Evolutionary conservation across 228 moss, liverwort and hornwort species (phyloP), one percentile per base, ranked within the genome.

Genomic region (Sphagnum magellanicum): DNA sequence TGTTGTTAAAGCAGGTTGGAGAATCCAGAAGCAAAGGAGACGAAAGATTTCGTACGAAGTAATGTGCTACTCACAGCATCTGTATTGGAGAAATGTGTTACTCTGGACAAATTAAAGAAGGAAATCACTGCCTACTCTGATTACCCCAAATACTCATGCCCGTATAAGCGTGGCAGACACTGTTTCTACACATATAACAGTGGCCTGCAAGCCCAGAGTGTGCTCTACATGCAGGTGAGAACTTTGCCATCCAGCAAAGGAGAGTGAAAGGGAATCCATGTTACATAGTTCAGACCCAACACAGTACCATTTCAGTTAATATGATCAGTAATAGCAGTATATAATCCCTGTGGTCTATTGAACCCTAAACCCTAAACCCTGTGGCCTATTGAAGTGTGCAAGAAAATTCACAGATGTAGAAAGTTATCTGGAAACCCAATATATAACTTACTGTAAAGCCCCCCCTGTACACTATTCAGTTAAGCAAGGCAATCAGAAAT

Each of bases 191-290:
- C 79, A 60, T 80, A 85, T 68, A 95, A 95, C 73, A 88, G 84
- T 52, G 95, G 95, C 16, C 75, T 95, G 74, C 85, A 95, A 71
- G 81, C 95, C 52, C 95, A 90, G 73, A 85, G 78, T 68, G 90
- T 92, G 69, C 66, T 95, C 4, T 92, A 88, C 63, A 76, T 92
- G 62, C 87, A 90, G 94, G 94, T 91, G 67, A 5, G 32, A 32
- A 32, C 0, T 32, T 32, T 32, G 32, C 32, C 32, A 32, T 32
- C 32, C 32, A 32, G 32, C 32, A 32, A 32, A 32, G 32, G 32
- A 32, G 32, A 32, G 32, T 32, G 32, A 32, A 32, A 32, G 32
- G 32, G 32, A 32, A 32, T 32, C 32, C 32, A 32, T 32, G 1
- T 32, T 32, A 32, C 32, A 32, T 32, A 32, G 32, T 32, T 32